Evolutionary conservation across 1,139 yeast genomes (phyloP), one percentile per base, ranked within the genome.

Genomic region (Geotrichum candidum): DNA sequence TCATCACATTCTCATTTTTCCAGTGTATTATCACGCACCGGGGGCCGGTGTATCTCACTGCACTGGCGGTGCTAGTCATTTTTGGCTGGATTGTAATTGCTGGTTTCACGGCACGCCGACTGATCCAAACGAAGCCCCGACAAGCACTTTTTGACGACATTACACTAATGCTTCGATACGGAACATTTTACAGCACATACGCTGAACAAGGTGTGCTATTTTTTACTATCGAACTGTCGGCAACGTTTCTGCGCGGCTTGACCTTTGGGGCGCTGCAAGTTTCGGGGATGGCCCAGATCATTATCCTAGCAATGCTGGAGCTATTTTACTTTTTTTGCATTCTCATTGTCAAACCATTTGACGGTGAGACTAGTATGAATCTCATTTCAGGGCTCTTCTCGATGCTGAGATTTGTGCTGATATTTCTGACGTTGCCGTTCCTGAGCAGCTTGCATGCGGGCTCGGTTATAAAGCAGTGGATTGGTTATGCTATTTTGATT

Each of bases 211-310:
- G 65, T 31, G 61, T 67, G 11, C 51, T 64, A 56, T 69, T 70
- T 61, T 66, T 68, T 33, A 58, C 62, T 15, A 62, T 70, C 15
- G 74, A 72, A 25, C 63, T 71, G 41, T 53, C 59, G 1, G 56
- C 64, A 1, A 66, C 69, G 11, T 64, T 74, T 22, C n/a, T 70
- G 18, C 70, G 76, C 23, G 76, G 76, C 11, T 31, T 75, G n/a
- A 67, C 72, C 1, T 64, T 76, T 60, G 78, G 78, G 1, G 75
- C 70, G 1, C 58, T 73, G 13, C 77, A 75, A 59, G 59, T 60
- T 15, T 73, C 77, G 1, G 78, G 78, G 11, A 60, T 72, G 11
- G 77, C 78, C 2, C 78, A 76, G 60, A 65, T 76, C 29, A 67
- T 71, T 0, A 54, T 76, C 4, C 65, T 76, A 38, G 74, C 74